Evolutionary conservation across 148 eudicot genomes (phyloP).

Genomic region (Amaranthus cruentus): DNA sequence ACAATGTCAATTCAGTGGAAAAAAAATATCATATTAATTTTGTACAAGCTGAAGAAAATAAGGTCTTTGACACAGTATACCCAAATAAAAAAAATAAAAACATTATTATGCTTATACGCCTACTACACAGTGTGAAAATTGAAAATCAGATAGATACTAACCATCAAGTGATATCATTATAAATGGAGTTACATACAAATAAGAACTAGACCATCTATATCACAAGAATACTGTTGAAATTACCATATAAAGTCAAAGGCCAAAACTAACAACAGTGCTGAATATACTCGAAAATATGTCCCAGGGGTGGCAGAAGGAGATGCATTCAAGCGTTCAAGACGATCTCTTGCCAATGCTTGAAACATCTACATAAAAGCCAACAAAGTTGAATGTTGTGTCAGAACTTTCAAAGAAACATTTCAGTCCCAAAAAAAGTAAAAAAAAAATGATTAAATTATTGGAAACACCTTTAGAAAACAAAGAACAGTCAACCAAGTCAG

Average conservation of each 20-base stretch:
- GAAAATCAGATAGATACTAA: too few species aligned
- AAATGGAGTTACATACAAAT: not conserved
- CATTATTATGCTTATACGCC: not conserved
- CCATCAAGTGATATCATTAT: too few species aligned
- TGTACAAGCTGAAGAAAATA: not conserved
- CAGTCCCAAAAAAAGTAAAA: conserved; percentile 6
- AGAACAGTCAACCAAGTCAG: conserved; percentile 73
- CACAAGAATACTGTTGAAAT: conserved; percentile 1
- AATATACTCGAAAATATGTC: conserved; percentile 94
- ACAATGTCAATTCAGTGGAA: not conserved
- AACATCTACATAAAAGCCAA: conserved; percentile 62
- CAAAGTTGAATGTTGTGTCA: conserved; percentile 13
- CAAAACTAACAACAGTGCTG: conserved; percentile 74
- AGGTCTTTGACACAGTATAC: not conserved
- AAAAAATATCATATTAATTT: not conserved
- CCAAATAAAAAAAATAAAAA: not conserved
- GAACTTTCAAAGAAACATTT: not conserved
- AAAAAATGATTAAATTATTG: conserved; percentile 8
- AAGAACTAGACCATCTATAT: not conserved
- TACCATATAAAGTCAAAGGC: conserved; percentile 80
- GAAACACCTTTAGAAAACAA: conserved; percentile 76
- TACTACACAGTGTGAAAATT: not conserved
- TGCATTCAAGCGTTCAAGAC: conserved; percentile 96
- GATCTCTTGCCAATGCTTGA: conserved; percentile 97
- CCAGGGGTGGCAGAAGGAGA: conserved; percentile 93